Percentiles rank a stretch among this genome's conserved stretches.
phyloP scores from a whole-genome alignment of 164 flowering plant genomes.

The Cinnamomum chago region DNA sequence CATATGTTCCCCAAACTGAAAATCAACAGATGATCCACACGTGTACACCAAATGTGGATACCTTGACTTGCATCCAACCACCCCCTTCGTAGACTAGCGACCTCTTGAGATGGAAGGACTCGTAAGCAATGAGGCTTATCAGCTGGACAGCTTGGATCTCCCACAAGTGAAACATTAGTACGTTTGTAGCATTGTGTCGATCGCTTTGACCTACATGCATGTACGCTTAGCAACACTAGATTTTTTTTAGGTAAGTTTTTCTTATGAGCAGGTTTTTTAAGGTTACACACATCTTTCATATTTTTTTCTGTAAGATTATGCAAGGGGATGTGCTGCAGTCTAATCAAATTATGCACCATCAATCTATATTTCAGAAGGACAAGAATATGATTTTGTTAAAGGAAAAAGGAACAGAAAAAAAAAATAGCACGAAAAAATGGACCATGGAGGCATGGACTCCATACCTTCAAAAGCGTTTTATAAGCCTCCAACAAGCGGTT shows the following conservation, averaged over 20 bases:
- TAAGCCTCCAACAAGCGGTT: conserved; percentile 91
- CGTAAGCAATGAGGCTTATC: background rate
- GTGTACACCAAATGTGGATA: background rate
- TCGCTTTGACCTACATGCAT: too few relatives aligned
- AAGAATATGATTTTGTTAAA: background rate
- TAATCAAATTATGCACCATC: background rate
- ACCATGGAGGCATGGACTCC: background rate
- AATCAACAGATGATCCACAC: background rate
- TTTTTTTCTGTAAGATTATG: too few relatives aligned
- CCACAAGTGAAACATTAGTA: background rate
- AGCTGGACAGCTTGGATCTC: background rate
- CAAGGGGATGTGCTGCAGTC: too few relatives aligned
- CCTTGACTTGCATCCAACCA: background rate
- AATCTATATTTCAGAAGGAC: too few relatives aligned
- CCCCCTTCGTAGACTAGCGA: background rate
- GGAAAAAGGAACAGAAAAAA: background rate
- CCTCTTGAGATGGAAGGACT: background rate
- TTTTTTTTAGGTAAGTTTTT: too few relatives aligned
- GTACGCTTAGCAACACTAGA: too few relatives aligned
- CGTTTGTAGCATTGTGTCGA: too few relatives aligned
- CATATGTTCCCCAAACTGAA: background rate
- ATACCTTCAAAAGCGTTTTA: conserved; percentile 90
- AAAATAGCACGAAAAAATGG: background rate
- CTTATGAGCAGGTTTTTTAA: too few relatives aligned
- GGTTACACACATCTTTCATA: too few relatives aligned